Base-by-base conservation (phyloP, 495 filamentous ascomycete genomes). In the Aspergillus sclerotioniger region DNA sequence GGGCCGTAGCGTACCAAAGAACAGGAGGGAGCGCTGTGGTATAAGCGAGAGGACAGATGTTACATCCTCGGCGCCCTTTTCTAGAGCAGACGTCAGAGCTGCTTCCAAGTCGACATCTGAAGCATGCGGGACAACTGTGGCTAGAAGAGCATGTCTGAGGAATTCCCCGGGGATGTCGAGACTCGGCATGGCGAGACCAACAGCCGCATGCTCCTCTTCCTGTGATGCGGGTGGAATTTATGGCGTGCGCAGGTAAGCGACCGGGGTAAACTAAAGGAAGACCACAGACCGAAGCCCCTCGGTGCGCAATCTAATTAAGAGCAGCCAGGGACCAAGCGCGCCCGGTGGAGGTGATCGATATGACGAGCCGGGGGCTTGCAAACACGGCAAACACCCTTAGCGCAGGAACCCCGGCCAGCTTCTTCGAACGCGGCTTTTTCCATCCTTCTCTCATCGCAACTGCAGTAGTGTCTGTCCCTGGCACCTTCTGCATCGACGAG, bases 121-220 rank as follows among this genome's bases (percentile, higher is more conserved):
- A 32, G 82, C 80, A 57, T 87, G 77, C 21, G 92, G 92, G 31
- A 96, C 81, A 54, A 96, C 77, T 37, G 92, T 90, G 55, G 87
- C 86, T 25, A 97, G 76, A 45, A 87, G 81, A 15, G 90, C 87
- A 73, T 83, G 77, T 57, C 91, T 83, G 55, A 88, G 76, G 64
- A 93, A 86, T 58, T 89, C 83, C 58, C 75, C 72, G 58, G 73
- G 72, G 37, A 74, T 61, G 37, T 76, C 72, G 57, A 71, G 63
- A 31, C 71, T 69, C 61, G 71, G 64, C 76, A 79, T 79, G 61
- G 65, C 65, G 67, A 70, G 56, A 59, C 53, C 25, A 32, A 51
- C 51, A 59, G 60, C 66, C 67, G 67, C 70, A 67, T 70, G 33
- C 57, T 57, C 54, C 44, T 47, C 57, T 49, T 57, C 53, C 19